A percentile compares a stretch with the other conserved stretches of the same genome.
Conservation (phyloP, 257 asterid species). For the Gentiana macrophylla region DNA sequence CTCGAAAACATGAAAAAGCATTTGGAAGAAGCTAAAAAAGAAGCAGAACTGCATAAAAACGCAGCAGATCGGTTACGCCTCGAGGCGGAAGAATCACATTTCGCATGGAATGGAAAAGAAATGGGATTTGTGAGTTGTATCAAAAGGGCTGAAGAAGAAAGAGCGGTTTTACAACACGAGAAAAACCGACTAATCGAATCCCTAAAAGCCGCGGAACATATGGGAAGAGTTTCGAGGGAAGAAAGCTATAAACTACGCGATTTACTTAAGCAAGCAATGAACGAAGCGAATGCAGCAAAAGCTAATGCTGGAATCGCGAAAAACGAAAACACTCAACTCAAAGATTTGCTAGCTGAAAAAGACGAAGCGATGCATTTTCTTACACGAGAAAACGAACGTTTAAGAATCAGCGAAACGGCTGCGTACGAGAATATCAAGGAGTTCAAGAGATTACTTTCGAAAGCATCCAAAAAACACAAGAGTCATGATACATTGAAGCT, state of each 20-base stretch:
- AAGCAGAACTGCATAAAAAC: conserved; percentile 40
- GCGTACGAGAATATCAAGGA: conserved; percentile 53
- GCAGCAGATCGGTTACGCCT: conserved; percentile 51
- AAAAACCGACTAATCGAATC: conserved; percentile 29
- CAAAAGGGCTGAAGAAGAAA: conserved; percentile 62
- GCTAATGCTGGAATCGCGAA: conserved; percentile 69
- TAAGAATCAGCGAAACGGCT: conserved; percentile 48
- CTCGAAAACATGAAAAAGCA: conserved; percentile 30
- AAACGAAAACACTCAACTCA: conserved; percentile 57
- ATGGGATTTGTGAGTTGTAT: conserved; percentile 69
- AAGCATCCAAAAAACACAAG: conserved; percentile 29
- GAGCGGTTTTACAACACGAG: conserved; percentile 39
- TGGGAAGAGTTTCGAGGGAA: conserved; percentile 35
- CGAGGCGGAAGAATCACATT: conserved; percentile 74
- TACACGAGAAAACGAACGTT: conserved; percentile 50
- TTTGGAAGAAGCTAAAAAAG: conserved; percentile 39
- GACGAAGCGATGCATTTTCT: conserved; percentile 58
- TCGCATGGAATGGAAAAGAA: conserved; percentile 89
- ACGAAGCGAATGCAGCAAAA: conserved; percentile 70
- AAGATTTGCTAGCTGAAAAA: conserved; percentile 49
- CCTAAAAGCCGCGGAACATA: conserved; percentile 37
- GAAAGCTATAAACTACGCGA: conserved; percentile 55
- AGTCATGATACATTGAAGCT: conserved; percentile 22
- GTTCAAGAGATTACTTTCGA: conserved; percentile 48
- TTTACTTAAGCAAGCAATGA: conserved; percentile 67